These are phyloP conservation scores for Macadamia integrifolia DNA, from an alignment of 164 flowering plant species.

Conservation along the genomic window DNA sequence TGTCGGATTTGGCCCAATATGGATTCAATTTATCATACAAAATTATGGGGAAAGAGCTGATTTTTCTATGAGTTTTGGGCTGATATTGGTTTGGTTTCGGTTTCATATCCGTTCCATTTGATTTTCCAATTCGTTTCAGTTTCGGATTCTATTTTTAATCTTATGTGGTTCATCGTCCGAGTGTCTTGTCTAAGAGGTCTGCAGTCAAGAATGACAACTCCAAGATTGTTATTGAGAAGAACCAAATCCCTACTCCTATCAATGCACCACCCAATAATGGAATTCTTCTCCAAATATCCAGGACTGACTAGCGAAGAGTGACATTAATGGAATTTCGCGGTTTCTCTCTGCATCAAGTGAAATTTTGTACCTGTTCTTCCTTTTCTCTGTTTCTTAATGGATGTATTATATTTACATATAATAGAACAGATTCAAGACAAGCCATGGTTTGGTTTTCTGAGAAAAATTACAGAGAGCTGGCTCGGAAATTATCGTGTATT, in stretches of 20 bases:
- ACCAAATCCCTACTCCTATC: slow-evolving; percentile 14
- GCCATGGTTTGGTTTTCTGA: not conserved
- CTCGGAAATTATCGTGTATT: not conserved
- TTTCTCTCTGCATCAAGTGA: not conserved
- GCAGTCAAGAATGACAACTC: slow-evolving; percentile 23
- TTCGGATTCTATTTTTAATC: no score
- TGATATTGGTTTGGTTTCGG: no score
- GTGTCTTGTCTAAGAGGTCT: slow-evolving; percentile 19
- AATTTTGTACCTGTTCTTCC: not conserved
- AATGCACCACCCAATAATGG: slow-evolving; percentile 25
- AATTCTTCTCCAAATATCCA: slow-evolving; percentile 46
- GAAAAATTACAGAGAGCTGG: not conserved
- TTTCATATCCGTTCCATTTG: no score
- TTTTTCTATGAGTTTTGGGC: no score
- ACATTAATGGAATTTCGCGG: not conserved
- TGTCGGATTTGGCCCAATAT: no score
- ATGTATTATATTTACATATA: slow-evolving; percentile 11
- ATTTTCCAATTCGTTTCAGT: no score
- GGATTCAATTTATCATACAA: no score
- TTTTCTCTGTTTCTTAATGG: slow-evolving; percentile 3
- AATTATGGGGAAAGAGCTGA: no score
- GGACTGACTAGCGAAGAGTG: not conserved
- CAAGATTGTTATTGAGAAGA: slow-evolving; percentile 13
- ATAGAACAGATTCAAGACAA: not conserved
- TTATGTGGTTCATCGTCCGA: no score